Base-by-base conservation (phyloP, 495 filamentous ascomycete species). In the Neurospora sp. region DNA sequence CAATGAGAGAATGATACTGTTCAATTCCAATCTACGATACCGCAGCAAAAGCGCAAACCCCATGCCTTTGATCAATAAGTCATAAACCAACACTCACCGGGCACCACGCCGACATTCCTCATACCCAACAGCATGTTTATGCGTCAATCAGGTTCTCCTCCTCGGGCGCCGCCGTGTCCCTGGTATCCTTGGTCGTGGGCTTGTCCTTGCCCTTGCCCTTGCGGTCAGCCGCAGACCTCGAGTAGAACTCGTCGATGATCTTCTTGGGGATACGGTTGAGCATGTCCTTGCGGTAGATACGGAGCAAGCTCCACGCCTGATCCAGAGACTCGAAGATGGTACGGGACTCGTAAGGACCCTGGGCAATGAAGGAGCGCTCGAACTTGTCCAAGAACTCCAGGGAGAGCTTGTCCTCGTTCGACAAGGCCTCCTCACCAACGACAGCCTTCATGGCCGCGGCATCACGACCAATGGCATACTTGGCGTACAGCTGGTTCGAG, bases 361-460 rank as follows among this genome's bases (percentile, higher is more conserved):
- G 96, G 73, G 85, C 85, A 85, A 99, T 97, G 85, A 97, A 99
- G 59, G 87, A 90, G 70, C 91, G 88, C 85, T 99, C 96, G 82
- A 99, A 99, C 80, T 97, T 97, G 75, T 98, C 96, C 73, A 99
- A 86, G 87, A 99, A 99, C 82, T 99, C 96, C 10, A 99, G 88
- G 16, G 94, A 97, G 68, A 98, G 89, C 85, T 97, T 98, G 85
- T 99, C 96, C 85, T 99, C 96, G 68, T 92, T 87, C 35, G 92
- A 96, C 71, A 99, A 84, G 44, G 96, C 96, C 81, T 99, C 96
- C 82, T 99, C 96, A 81, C 96, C 96, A 73, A 99, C 96, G 80
- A 99, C 96, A 70, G 96, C 96, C 85, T 99, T 99, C 96, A 99
- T 99, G 81, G 93, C 90, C 53, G 96, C 96, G 44, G 95, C 96